A percentile compares a stretch with the other conserved stretches of the same genome.
Evolutionary conservation across 352 stramenopile species (phyloP).

Genomic region (Globisporangium yorkense): DNA sequence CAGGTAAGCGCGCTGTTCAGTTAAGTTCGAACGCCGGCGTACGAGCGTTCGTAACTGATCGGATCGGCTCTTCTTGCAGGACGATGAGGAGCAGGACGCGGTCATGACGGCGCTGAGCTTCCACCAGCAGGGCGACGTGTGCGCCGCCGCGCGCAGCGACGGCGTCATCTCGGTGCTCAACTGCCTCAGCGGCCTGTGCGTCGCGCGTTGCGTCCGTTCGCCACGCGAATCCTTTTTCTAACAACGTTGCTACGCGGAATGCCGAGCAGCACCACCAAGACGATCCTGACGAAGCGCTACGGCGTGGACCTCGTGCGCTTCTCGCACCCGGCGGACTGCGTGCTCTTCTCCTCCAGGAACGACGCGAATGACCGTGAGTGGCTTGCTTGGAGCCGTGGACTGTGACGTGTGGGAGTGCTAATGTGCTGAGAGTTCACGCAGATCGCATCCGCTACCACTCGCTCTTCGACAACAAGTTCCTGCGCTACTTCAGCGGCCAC

Average conservation of each 20-base stretch:
- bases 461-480: conserved; percentile 87
- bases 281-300: conserved; percentile 81
- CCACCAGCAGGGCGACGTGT: conserved; percentile 73
- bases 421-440: conserved; percentile 8
- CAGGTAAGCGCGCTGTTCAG: conserved; percentile 23
- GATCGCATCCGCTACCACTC: conserved; percentile 85
- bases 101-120: conserved; percentile 66
- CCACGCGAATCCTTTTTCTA: too few relatives aligned
- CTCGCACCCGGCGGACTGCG: conserved; percentile 78
- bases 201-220: neutral
- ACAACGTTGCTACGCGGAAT: neutral
- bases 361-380: conserved; percentile 60
- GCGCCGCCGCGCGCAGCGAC: conserved; percentile 70
- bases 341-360: conserved; percentile 82
- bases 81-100: conserved; percentile 62
- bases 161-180: conserved; percentile 79
- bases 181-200: conserved; percentile 75
- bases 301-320: conserved; percentile 73
- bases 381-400: neutral
- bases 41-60: neutral
- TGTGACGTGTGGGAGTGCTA: too few relatives aligned
- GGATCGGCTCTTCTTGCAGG: conserved; percentile 10
- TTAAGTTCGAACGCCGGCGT: neutral
- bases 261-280: conserved; percentile 63
- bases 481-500: conserved; percentile 83